Evolutionary conservation across 2,329 filamentous ascomycete species (phyloP), one percentile per base, ranked within the genome.

Genomic region (Pseudocercospora eumusae): DNA sequence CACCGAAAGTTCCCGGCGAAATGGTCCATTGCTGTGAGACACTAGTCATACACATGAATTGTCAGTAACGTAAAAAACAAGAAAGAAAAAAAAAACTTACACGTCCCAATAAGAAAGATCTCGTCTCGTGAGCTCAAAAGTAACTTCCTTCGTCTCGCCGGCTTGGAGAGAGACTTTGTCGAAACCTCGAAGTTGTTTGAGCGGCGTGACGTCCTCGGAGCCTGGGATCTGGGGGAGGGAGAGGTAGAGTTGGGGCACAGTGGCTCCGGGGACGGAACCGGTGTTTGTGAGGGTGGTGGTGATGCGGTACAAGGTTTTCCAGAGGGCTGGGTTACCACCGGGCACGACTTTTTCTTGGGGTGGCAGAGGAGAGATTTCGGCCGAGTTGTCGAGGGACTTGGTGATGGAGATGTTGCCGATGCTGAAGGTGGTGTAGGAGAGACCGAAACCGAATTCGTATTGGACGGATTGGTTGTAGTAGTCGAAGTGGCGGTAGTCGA

Each of bases 231-330:
- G 64, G 2, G 71, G 72, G 5, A 73, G 66, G 45, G 63, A 53
- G 13, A 74, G 75, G 66, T 84, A 85, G 4, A 86, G 71, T 68
- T 87, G 85, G 1, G 81, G 80, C 1, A 87, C 83, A 10, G 83
- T 83, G 40, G 81, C 81, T 42, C 64, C 66, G 25, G 82, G 82
- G 1, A 77, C 73, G 63, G 70, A 68, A 1, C 90, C 90, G 0
- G 81, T 83, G 71, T 95, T 95, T 4, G 77, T 82, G 1, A 93
- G 77, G 0, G 76, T 81, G 4, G 85, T 82, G 1, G 80, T 78
- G 15, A 90, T 75, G 23, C 75, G 74, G 66, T 84, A 88, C 0
- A 87, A 80, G 0, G 80, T 74, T 36, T 89, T 82, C 81, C 86
- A 93, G 0, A 93, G 81, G 0, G 82, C 63, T 55, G 63, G 60